Conservation (phyloP, 1,284 basidiomycete species). For the Moesziomyces antarcticus region DNA sequence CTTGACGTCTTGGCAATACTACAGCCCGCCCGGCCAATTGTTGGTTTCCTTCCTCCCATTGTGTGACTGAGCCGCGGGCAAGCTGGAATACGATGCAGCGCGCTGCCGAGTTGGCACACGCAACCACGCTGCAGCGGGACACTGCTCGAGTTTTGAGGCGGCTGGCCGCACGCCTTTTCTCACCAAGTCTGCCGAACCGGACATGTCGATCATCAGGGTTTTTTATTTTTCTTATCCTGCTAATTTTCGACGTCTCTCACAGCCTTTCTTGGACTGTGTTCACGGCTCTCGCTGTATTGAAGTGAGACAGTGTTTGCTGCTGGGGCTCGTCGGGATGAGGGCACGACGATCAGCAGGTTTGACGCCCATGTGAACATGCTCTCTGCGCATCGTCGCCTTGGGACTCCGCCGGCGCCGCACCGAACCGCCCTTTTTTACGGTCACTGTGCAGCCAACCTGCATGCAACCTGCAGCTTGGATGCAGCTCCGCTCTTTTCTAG, state of each 20-base stretch:
- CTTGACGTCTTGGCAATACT: too few species aligned
- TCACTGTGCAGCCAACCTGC: not conserved
- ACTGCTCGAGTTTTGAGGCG: not conserved
- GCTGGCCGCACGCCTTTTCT: conserved; percentile 4
- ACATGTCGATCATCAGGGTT: conserved; percentile 18
- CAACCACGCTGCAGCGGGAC: conserved; percentile 4
- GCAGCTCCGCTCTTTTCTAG: not conserved
- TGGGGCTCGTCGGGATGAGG: too few species aligned
- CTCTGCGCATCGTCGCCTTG: not conserved
- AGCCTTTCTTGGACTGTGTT: too few species aligned
- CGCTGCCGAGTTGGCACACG: conserved; percentile 4
- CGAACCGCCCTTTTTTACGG: not conserved
- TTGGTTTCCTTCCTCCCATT: too few species aligned
- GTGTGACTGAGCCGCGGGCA: too few species aligned
- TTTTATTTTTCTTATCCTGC: not conserved
- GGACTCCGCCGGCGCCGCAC: not conserved
- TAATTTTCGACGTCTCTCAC: not conserved
- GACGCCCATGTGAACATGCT: not conserved
- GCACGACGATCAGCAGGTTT: not conserved
- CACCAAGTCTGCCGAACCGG: conserved; percentile 6
- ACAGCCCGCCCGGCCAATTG: too few species aligned
- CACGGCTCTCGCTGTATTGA: too few species aligned
- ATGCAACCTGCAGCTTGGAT: not conserved
- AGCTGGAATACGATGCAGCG: not conserved
- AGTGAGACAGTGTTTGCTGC: too few species aligned